Conservation (phyloP, 2,329 filamentous ascomycete species). For the Xylariaceae sp. region DNA sequence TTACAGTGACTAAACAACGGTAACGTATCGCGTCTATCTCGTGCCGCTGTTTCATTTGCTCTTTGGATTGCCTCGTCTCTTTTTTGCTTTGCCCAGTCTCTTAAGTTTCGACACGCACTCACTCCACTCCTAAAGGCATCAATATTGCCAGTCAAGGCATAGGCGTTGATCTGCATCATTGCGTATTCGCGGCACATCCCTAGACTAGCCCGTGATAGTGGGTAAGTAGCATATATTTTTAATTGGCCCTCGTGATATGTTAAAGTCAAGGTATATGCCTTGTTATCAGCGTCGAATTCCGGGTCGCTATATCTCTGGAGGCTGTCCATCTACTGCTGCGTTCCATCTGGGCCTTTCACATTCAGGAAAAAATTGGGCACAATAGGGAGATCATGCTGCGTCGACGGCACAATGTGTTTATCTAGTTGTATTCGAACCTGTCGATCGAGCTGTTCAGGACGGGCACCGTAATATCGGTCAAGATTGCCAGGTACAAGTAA, state of each 20-base stretch:
- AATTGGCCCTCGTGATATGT: slow-evolving; percentile 5
- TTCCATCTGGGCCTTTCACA: slow-evolving; percentile 35
- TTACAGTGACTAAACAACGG: too few species aligned
- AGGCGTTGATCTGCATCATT: slow-evolving; percentile 6
- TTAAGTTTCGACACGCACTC: slow-evolving; percentile 14
- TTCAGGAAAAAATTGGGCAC: too few species aligned
- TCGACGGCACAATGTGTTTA: too few species aligned
- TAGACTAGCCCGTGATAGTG: neutral
- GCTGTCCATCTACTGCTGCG: slow-evolving; percentile 35
- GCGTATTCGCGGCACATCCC: neutral
- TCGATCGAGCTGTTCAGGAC: slow-evolving; percentile 4
- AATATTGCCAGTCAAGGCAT: neutral
- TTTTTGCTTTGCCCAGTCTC: slow-evolving; percentile 16
- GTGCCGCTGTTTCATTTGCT: slow-evolving; percentile 9
- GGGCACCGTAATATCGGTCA: slow-evolving; percentile 11
- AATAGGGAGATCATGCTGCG: too few species aligned
- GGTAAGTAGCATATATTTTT: slow-evolving; percentile 7
- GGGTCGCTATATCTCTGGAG: too few species aligned
- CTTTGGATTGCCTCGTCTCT: slow-evolving; percentile 11
- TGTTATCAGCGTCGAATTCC: too few species aligned
- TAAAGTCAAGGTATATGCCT: too few species aligned
- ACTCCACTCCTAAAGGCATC: slow-evolving; percentile 1
- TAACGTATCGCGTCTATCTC: neutral
- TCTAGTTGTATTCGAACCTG: slow-evolving; percentile 12
- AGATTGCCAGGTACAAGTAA: slow-evolving; percentile 16